Base-by-base conservation (phyloP, 129 eudicot genomes). In the Pseudognaphalium luteoalbum region DNA sequence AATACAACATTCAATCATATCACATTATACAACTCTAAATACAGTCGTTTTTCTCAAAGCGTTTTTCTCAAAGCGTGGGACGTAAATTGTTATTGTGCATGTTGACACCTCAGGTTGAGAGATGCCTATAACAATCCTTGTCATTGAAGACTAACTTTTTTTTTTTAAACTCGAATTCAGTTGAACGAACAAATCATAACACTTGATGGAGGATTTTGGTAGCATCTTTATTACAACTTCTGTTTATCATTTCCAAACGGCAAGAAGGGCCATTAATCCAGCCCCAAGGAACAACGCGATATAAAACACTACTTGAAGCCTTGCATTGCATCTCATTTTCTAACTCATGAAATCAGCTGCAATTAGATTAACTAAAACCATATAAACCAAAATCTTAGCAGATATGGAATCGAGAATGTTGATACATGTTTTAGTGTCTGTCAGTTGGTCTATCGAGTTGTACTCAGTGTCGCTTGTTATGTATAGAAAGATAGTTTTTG, bases 261-360 rank as follows among this genome's bases (percentile, higher is more conserved):
- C 96, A 32, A 92, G 88, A 60, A 66, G 42, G 50, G 91, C 82
- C 96, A 92, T 87, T 73, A 89, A 50, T 30, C 81, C 84, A 20
- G 96, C 93, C 54, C 97, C 96, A 33, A 92, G 66, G 50, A 89
- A 89, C 65, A 89, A 85, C 0, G 90, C 86, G 64, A 89, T 37
- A 58, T 91, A 91, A 58, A 92, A 89, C 64, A 74, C 85, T 4
- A 89, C 78, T 75, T 91, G 97, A 39, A 91, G 90, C 84, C 83
- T 79, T 19, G 41, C 30, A 76, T 91, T 87, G 86, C 90, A 87
- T 74, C 86, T 91, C 96, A 91, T 91, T 72, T 86, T 85, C 82
- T 88, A 87, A 44, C 92, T 89, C 92, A 89, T 79, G 78, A 91
- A 91, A 85, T 91, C 97, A 15, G 96, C 96, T 29, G 97, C 96